Evolutionary conservation across 2,329 filamentous ascomycete species (phyloP), one percentile per base, ranked within the genome.

Genomic region (Trichophyton simii): DNA sequence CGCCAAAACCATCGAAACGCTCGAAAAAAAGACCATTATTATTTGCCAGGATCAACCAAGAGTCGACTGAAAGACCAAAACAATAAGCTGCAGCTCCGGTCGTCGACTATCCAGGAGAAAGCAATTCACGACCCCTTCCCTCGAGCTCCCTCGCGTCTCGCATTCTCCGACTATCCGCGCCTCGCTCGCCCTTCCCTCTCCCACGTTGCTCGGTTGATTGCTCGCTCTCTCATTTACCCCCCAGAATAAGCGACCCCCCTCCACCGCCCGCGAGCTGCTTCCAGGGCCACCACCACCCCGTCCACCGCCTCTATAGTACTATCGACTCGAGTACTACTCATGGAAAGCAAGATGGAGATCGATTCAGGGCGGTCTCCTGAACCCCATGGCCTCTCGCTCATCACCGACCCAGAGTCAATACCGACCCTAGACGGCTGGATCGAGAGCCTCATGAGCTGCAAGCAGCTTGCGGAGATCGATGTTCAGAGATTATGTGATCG

Each of bases 341-440:
- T 96, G 91, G 92, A 99, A 77, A 95, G 91, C 72, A 96, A 95
- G 78, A 99, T 99, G 94, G 92, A 96, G 70, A 78, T 80, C 80
- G 94, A 99, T 75, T 91, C 95, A 69, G 88, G 87, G 72, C 89
- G 91, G 78, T 86, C 88, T 71, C 88, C 91, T 67, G 85, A 88
- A 73, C 83, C 84, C 67, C 83, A 89, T 73, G 87, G 87, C 72
- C 77, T 96, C 69, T 84, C 87, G 63, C 84, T 90, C 58, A 80
- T 85, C 61, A 82, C 85, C 71, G 94, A 97, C 79, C 88, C 92
- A 61, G 86, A 91, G 64, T 89, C 91, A 68, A 94, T 96, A 79
- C 86, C 88, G 64, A 96, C 90, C 64, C 82, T 99, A 66, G 94
- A 99, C 75, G 91, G 91, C 72, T 99, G 94, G 94, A 97, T 99